Conservation (phyloP, 108 stramenopile genomes). For the Cylindrotheca closterium region DNA sequence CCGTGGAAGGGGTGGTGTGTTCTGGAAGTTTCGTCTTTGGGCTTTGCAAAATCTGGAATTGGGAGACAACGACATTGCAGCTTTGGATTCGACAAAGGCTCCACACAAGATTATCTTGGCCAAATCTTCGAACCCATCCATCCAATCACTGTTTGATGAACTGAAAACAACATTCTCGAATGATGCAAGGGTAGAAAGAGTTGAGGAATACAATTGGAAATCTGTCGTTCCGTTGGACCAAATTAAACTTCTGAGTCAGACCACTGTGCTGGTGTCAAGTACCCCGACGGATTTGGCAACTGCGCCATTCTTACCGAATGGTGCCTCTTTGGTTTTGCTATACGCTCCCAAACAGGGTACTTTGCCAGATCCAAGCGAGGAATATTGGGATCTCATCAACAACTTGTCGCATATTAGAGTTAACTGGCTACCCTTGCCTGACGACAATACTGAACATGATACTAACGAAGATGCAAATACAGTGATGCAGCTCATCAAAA, state of each 20-base stretch:
- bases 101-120: not conserved
- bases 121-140: not conserved
- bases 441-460: constrained; percentile 17
- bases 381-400: constrained; percentile 53
- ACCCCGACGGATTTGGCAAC: constrained; percentile 27
- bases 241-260: constrained; percentile 10
- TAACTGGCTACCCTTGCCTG: constrained; percentile 49
- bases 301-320: constrained; percentile 54
- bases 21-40: constrained; percentile 52
- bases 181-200: not conserved
- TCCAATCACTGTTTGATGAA: not conserved
- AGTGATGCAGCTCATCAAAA: too few species aligned
- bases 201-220: not conserved
- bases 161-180: not conserved
- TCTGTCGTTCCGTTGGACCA: constrained; percentile 2
- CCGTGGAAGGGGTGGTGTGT: constrained; percentile 41
- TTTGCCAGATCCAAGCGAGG: constrained; percentile 5
- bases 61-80: not conserved
- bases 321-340: constrained; percentile 44
- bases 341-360: constrained; percentile 20
- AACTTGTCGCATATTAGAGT: constrained; percentile 46
- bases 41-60: constrained; percentile 43
- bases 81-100: too few species aligned
- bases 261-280: constrained; percentile 15
- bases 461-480: too few species aligned